A percentile compares a stretch with the other conserved stretches of the same genome.
Evolutionary conservation across 1,284 basidiomycete genomes (phyloP).

Genomic region (Farysia itapuensis): DNA sequence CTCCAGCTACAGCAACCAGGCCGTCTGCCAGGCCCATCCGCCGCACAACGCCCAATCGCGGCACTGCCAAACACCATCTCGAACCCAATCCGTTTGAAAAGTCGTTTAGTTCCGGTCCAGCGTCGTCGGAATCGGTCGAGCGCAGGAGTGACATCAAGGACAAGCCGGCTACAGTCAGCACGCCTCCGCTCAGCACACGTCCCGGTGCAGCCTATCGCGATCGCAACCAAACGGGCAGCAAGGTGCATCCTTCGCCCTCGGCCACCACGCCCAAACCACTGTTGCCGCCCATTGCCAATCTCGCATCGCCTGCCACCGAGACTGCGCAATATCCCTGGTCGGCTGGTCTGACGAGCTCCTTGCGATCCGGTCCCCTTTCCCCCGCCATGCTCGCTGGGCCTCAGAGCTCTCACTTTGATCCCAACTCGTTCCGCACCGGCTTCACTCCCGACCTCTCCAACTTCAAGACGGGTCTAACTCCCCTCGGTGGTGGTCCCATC

Average conservation of each 20-base stretch:
- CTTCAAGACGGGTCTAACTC: slow-evolving; percentile 65
- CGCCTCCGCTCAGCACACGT: slow-evolving; percentile 34
- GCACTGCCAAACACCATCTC: slow-evolving; percentile 62
- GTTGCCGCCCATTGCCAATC: slow-evolving; percentile 80
- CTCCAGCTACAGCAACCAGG: slow-evolving; percentile 35
- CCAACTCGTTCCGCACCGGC: slow-evolving; percentile 69
- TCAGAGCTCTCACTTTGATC: slow-evolving; percentile 69
- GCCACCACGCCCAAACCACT: slow-evolving; percentile 58
- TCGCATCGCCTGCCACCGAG: slow-evolving; percentile 77
- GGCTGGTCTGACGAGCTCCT: slow-evolving; percentile 64
- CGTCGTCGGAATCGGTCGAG: slow-evolving; percentile 49
- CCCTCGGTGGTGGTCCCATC: slow-evolving; percentile 65
- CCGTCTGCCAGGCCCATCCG: slow-evolving; percentile 27
- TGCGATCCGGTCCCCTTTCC: slow-evolving; percentile 85
- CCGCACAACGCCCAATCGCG: slow-evolving; percentile 13
- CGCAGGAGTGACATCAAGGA: slow-evolving; percentile 23
- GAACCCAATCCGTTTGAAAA: slow-evolving; percentile 97
- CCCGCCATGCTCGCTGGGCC: slow-evolving; percentile 94
- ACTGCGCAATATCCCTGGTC: slow-evolving; percentile 43
- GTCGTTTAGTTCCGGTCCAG: slow-evolving; percentile 72
- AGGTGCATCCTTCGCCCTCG: slow-evolving; percentile 27
- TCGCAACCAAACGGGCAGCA: slow-evolving; percentile 12
- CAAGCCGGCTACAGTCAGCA: slow-evolving; percentile 17
- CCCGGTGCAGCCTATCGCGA: slow-evolving; percentile 35
- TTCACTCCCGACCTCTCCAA: slow-evolving; percentile 71